Base-by-base conservation (phyloP, 2,329 filamentous ascomycete genomes). In the Sodiomyces alkalinus region DNA sequence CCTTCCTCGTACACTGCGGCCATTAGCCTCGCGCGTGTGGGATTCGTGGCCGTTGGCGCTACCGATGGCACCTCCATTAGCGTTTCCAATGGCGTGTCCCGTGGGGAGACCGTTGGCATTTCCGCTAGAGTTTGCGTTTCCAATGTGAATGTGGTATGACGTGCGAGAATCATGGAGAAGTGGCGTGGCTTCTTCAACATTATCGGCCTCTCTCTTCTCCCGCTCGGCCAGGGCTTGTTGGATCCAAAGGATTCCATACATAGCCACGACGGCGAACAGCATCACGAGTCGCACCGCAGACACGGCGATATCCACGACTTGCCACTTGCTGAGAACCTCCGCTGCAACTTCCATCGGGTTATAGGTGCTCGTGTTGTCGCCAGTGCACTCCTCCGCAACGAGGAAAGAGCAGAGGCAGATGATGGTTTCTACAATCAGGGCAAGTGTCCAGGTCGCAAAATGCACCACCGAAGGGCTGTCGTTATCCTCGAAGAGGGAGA, bases 401-500 rank as follows among this genome's bases (percentile, higher is more conserved):
- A 72, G 56, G 29, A 81, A 58, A 17, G 79, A 80, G 29, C 72
- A 67, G 26, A 66, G 64, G 34, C 90, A 62, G 20, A 96, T 72
- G 27, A 74, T 56, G 15, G 77, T 41, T 51, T 98, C 90, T 36
- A 83, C 65, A 16, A 69, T 51, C n/a, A 83, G 49, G 16, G 76
- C 76, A 23, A 83, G 53, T 22, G 64, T 49, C 90, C 90, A 98
- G 41, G 82, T 74, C 26, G 78, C 54, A 31, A 87, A 68, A 52
- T 94, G 85, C 29, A 81, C 74, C 26, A 74, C 60, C 27, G 77
- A 86, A 1, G 90, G 90, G 9, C 80, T 80, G 19, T 82, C 75
- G 36, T 71, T 74, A 46, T 79, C 80, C 51, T 94, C 86, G 43
- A 92, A 64, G 32, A 96, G 68, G 17, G 85, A 85, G 44, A 94